Percentiles rank a stretch among this genome's conserved stretches.
phyloP scores from a whole-genome alignment of 2,329 filamentous ascomycete species.

The Aspergillus terreus region DNA sequence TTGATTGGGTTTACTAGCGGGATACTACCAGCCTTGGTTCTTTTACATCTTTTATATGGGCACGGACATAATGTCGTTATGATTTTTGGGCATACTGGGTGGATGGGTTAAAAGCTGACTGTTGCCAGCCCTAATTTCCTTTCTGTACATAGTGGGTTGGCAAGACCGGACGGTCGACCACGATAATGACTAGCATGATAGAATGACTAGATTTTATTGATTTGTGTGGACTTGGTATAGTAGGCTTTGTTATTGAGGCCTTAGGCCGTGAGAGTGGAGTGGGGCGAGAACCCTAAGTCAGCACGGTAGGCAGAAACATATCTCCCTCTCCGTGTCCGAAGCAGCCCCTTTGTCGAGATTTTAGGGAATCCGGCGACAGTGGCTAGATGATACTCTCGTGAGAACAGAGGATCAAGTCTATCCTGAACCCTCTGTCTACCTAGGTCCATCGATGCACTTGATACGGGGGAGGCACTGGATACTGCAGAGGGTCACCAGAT shows the following conservation, averaged over 20 bases:
- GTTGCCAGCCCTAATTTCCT: conserved; percentile 6
- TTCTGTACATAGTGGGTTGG: conserved; percentile 17
- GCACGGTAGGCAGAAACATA: not conserved
- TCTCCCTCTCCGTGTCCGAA: not conserved
- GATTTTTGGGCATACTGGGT: conserved; percentile 8
- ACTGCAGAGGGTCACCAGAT: not conserved
- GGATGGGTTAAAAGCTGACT: conserved; percentile 9
- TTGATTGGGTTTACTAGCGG: conserved; percentile 16
- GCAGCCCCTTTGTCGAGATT: not conserved
- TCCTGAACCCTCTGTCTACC: no score
- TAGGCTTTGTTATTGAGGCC: not conserved
- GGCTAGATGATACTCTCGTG: no score
- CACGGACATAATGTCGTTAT: conserved; percentile 15
- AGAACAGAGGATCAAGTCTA: no score
- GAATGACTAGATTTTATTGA: conserved; percentile 9
- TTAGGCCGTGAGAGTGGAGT: not conserved
- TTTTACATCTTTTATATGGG: conserved; percentile 1
- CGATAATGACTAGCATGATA: conserved; percentile 20
- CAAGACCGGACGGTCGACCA: conserved; percentile 5
- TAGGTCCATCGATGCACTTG: no score
- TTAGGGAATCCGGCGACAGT: no score
- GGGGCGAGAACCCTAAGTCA: not conserved
- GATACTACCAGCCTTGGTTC: conserved; percentile 14
- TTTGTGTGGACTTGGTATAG: not conserved
- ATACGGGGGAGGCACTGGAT: no score